Conservation (phyloP, 371 early-diverging fungal species). For the Apophysomyces elegans region DNA sequence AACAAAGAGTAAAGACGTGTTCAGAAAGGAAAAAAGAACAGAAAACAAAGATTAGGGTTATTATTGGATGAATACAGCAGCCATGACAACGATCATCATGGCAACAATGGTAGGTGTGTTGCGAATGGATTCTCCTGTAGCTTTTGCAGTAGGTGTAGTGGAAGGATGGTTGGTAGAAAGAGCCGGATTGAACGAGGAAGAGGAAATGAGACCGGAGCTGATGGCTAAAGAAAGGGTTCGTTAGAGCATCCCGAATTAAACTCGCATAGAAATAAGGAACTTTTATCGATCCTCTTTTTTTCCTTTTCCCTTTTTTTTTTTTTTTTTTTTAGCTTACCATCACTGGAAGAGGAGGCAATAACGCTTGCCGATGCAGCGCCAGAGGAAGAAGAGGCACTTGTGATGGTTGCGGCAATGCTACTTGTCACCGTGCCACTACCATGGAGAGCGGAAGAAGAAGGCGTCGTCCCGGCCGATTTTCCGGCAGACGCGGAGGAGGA, state of each 20-base stretch:
- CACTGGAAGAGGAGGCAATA: too few relatives aligned
- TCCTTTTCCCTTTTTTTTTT: neutral
- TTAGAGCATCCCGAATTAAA: too few relatives aligned
- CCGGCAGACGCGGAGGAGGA: too few relatives aligned
- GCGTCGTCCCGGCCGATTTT: too few relatives aligned
- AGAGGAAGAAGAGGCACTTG: too few relatives aligned
- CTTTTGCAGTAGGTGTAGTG: neutral
- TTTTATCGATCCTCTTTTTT: neutral
- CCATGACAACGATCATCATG: constrained; percentile 11
- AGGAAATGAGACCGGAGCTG: neutral
- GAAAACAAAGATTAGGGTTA: neutral
- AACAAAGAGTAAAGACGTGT: neutral
- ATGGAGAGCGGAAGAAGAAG: too few relatives aligned
- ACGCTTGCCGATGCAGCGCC: too few relatives aligned
- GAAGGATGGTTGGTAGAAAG: neutral
- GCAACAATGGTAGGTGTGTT: constrained; percentile 2
- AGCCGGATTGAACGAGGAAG: neutral
- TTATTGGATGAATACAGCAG: neutral
- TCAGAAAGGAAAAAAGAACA: too few relatives aligned
- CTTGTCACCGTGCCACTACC: too few relatives aligned
- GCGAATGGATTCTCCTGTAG: neutral
- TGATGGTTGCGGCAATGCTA: too few relatives aligned
- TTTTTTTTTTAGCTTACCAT: neutral
- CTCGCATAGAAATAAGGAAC: neutral
- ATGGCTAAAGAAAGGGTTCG: too few relatives aligned